These are phyloP conservation scores for Amoeboaphelidium protococcarum DNA, from an alignment of 371 early-diverging fungal genomes.

Conservation along the genomic window DNA sequence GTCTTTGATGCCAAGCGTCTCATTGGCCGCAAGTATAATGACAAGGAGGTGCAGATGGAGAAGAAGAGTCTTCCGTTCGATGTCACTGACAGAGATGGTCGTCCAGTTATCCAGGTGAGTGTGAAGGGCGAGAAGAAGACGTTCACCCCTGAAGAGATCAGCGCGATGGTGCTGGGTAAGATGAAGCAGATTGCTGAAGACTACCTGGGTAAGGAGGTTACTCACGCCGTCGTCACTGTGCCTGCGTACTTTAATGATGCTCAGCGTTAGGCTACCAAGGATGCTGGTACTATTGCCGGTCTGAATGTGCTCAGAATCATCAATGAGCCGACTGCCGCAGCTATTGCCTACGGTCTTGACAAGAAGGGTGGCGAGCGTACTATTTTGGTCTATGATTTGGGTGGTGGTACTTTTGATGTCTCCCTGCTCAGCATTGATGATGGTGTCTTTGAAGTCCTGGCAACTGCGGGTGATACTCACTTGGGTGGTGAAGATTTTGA, in stretches of 20 bases:
- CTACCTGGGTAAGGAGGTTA: slow-evolving; percentile 22
- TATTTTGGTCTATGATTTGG: slow-evolving; percentile 71
- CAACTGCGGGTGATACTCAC: slow-evolving; percentile 75
- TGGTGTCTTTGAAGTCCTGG: slow-evolving; percentile 58
- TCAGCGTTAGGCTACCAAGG: slow-evolving; percentile 46
- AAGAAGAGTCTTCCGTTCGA: slow-evolving; percentile 78
- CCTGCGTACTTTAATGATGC: slow-evolving; percentile 55
- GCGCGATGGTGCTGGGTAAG: slow-evolving; percentile 27
- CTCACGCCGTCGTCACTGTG: slow-evolving; percentile 40
- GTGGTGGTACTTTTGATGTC: slow-evolving; percentile 91
- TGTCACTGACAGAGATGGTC: slow-evolving; percentile 44
- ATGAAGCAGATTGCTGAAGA: slow-evolving; percentile 31
- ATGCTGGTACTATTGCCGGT: slow-evolving; percentile 40
- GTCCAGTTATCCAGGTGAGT: slow-evolving; percentile 47
- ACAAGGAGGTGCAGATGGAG: slow-evolving; percentile 56
- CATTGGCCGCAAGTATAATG: slow-evolving; percentile 58
- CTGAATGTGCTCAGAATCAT: slow-evolving; percentile 33
- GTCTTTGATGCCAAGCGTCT: slow-evolving; percentile 87
- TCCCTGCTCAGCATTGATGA: slow-evolving; percentile 62
- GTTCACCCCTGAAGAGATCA: slow-evolving; percentile 34
- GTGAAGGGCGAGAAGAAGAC: slow-evolving; percentile 34
- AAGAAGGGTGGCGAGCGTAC: slow-evolving; percentile 26
- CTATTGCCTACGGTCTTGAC: slow-evolving; percentile 39
- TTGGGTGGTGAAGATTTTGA: slow-evolving; percentile 91
- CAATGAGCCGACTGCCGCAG: slow-evolving; percentile 50